These are phyloP conservation scores for Penicillium sp. DNA, from an alignment of 2,329 filamentous ascomycete genomes.

Conservation along the genomic window DNA sequence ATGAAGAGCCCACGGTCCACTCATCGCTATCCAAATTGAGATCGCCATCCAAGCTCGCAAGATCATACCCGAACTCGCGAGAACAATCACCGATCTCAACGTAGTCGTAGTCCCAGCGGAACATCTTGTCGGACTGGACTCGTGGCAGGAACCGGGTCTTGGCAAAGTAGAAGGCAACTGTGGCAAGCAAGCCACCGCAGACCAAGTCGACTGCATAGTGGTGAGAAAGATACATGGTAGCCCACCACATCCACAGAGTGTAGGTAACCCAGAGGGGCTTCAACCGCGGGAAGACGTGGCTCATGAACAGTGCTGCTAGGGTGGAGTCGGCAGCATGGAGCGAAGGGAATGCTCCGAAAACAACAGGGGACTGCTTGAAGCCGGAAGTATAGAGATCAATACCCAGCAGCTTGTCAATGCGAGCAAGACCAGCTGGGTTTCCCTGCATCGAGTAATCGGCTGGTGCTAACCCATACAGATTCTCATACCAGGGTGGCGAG, in stretches of 20 bases:
- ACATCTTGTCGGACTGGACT: constrained; percentile 77
- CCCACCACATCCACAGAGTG: constrained; percentile 94
- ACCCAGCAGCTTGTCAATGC: constrained; percentile 85
- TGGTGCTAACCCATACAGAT: constrained; percentile 82
- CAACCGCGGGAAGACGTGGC: constrained; percentile 82
- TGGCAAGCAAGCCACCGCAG: constrained; percentile 74
- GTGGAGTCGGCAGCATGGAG: constrained; percentile 88
- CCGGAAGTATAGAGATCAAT: constrained; percentile 89
- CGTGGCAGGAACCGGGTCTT: constrained; percentile 78
- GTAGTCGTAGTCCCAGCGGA: constrained; percentile 94
- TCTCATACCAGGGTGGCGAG: constrained; percentile 96
- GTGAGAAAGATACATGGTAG: constrained; percentile 96
- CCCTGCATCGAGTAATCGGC: constrained; percentile 90
- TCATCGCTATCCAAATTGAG: constrained; percentile 72
- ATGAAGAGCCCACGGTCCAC: constrained; percentile 85
- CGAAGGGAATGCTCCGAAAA: constrained; percentile 93
- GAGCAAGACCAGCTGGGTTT: constrained; percentile 82
- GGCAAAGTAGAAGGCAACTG: constrained; percentile 76
- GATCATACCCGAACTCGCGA: constrained; percentile 52
- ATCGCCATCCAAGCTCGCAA: constrained; percentile 57
- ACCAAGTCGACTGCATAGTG: constrained; percentile 95
- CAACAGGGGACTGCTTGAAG: constrained; percentile 85
- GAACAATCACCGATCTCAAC: constrained; percentile 73
- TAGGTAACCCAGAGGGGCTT: constrained; percentile 78
- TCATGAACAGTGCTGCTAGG: constrained; percentile 88